A percentile compares a stretch with the other conserved stretches of the same genome.
Evolutionary conservation across 257 asterid species (phyloP).

Genomic region (Lycium barbarum): DNA sequence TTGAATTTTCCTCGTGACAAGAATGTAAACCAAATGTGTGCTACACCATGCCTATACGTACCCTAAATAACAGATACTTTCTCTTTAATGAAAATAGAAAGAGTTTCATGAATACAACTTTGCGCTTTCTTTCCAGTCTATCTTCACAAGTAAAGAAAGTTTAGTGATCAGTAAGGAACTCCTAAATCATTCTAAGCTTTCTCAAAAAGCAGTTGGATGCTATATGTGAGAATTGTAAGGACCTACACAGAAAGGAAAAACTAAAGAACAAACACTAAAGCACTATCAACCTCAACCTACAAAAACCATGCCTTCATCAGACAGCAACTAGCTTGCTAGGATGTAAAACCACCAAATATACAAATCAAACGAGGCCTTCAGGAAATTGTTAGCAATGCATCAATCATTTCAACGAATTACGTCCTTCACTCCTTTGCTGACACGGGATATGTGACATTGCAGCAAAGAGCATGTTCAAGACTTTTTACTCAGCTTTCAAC

Average conservation of each 20-base stretch:
- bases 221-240: neutral
- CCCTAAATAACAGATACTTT: neutral
- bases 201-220: neutral
- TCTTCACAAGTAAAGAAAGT: neutral
- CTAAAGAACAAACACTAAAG: neutral
- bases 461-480: conserved; percentile 25
- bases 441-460: conserved; percentile 14
- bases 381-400: conserved; percentile 7
- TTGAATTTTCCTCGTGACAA: neutral
- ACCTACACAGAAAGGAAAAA: conserved; percentile 12
- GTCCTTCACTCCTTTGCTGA: neutral
- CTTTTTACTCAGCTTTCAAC: conserved; percentile 70
- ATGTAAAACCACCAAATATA: conserved; percentile 4
- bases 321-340: conserved; percentile 14
- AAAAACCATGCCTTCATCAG: neutral
- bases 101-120: neutral
- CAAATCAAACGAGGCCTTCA: neutral
- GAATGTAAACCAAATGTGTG: neutral
- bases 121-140: neutral
- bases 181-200: neutral
- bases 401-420: conserved; percentile 8
- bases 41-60: conserved; percentile 9
- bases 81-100: neutral
- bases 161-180: neutral
- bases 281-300: conserved; percentile 23